Conservation (phyloP, 2,329 filamentous ascomycete genomes). For the Paraphaeosphaeria minitans region DNA sequence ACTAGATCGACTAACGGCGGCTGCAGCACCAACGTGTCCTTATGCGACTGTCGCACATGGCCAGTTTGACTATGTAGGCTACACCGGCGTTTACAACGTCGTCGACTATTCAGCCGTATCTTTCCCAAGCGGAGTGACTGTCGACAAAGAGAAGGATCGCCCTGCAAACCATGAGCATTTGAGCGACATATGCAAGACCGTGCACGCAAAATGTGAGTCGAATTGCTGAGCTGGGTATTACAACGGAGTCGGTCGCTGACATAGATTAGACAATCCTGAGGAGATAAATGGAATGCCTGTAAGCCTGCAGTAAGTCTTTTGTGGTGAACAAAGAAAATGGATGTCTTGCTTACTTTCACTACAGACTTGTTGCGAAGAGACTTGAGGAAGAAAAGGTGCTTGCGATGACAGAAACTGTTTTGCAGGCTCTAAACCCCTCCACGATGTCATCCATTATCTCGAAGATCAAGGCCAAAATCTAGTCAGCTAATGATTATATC, state of each 20-base stretch:
- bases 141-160: conserved; percentile 47
- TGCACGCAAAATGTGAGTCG: conserved; percentile 49
- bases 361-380: conserved; percentile 44
- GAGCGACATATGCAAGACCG: conserved; percentile 48
- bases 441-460: conserved; percentile 1
- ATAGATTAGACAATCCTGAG: conserved; percentile 41
- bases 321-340: neutral
- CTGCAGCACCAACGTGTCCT: conserved; percentile 51
- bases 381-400: conserved; percentile 52
- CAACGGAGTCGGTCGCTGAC: conserved; percentile 10
- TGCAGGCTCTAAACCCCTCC: conserved; percentile 33
- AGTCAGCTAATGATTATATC: neutral
- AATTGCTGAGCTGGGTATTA: neutral
- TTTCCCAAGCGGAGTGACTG: conserved; percentile 50
- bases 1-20: conserved; percentile 13
- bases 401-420: conserved; percentile 44
- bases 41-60: conserved; percentile 51
- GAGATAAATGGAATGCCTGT: conserved; percentile 52
- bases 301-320: conserved; percentile 42
- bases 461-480: conserved; percentile 4
- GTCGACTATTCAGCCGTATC: conserved; percentile 54
- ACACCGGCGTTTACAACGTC: conserved; percentile 55
- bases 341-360: conserved; percentile 2
- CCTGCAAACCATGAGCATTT: conserved; percentile 32
- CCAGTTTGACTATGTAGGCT: conserved; percentile 53